These are phyloP conservation scores for Penicillium sp. DNA, from an alignment of 2,329 filamentous ascomycete genomes.

Conservation along the genomic window DNA sequence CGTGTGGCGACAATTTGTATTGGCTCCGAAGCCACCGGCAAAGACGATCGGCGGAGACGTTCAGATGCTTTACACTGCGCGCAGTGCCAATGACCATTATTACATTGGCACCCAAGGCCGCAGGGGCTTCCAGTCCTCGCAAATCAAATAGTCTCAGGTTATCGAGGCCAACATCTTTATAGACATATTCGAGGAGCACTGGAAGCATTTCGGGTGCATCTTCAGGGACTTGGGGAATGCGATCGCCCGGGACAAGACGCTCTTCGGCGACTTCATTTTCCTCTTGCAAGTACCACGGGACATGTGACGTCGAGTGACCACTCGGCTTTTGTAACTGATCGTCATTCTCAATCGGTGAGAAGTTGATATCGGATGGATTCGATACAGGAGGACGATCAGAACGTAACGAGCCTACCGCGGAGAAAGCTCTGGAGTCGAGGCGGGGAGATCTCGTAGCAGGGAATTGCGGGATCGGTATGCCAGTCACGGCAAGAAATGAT, in stretches of 20 bases:
- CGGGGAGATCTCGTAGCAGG: constrained; percentile 10
- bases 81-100: constrained; percentile 92
- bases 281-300: constrained; percentile 80
- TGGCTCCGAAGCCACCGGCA: constrained; percentile 75
- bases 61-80: constrained; percentile 86
- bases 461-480: constrained; percentile 20
- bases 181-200: constrained; percentile 69
- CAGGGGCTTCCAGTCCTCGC: constrained; percentile 74
- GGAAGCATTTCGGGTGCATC: constrained; percentile 65
- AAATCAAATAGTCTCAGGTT: constrained; percentile 75
- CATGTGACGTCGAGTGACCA: constrained; percentile 18
- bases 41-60: constrained; percentile 82
- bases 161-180: constrained; percentile 80
- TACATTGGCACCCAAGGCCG: constrained; percentile 79
- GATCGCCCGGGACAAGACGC: constrained; percentile 47
- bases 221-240: constrained; percentile 59
- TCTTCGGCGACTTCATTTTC: constrained; percentile 43
- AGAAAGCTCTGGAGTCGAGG: constrained; percentile 21
- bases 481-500: constrained; percentile 24
- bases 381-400: constrained; percentile 20
- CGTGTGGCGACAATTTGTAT: constrained; percentile 66
- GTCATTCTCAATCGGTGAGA: constrained; percentile 8
- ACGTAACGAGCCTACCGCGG: constrained; percentile 15
- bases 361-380: constrained; percentile 10
- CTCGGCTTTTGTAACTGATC: constrained; percentile 1